Percentiles rank a stretch among this genome's conserved stretches.
These are phyloP conservation scores for Sporothrix dimorphospora DNA, from an alignment of 2,329 filamentous ascomycete species.

Conservation along the genomic window DNA sequence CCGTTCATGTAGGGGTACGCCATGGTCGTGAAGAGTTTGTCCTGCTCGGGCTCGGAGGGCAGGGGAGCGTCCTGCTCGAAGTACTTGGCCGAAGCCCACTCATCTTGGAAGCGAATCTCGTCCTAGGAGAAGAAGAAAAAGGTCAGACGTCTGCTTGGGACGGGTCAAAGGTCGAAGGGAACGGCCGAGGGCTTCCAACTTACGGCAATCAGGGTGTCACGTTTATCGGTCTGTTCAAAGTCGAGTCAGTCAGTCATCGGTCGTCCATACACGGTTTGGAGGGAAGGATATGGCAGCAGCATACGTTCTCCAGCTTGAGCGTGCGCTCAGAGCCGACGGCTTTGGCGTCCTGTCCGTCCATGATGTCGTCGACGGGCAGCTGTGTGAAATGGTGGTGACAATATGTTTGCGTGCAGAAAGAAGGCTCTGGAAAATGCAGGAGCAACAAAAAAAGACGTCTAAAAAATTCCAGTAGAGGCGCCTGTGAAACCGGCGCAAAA, in stretches of 20 bases:
- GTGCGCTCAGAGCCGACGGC: slow-evolving; percentile 32
- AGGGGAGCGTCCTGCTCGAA: slow-evolving; percentile 89
- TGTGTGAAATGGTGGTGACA: background rate
- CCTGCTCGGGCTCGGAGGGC: slow-evolving; percentile 75
- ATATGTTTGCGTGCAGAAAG: slow-evolving; percentile 18
- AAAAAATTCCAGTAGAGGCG: slow-evolving; percentile 14
- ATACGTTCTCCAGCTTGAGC: slow-evolving; percentile 41
- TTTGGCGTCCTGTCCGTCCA: slow-evolving; percentile 30
- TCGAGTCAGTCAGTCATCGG: background rate
- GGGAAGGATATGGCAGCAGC: slow-evolving; percentile 35
- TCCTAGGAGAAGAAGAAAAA: slow-evolving; percentile 22
- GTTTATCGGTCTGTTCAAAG: slow-evolving; percentile 72
- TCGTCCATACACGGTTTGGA: background rate
- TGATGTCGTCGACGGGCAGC: slow-evolving; percentile 20
- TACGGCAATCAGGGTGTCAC: slow-evolving; percentile 76
- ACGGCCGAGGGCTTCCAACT: background rate
- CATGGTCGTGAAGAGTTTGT: slow-evolving; percentile 82
- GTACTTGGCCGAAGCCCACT: slow-evolving; percentile 75
- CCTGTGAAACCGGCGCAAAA: slow-evolving; percentile 21
- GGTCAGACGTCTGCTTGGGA: background rate
- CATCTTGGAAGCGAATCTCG: slow-evolving; percentile 90
- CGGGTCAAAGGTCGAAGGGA: background rate
- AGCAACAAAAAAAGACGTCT: slow-evolving; percentile 6
- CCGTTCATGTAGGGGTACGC: slow-evolving; percentile 48
- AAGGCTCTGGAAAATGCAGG: slow-evolving; percentile 14